Evolutionary conservation across 345 rosid species (phyloP), one percentile per base, ranked within the genome.

Genomic region (Sonneratia alba): DNA sequence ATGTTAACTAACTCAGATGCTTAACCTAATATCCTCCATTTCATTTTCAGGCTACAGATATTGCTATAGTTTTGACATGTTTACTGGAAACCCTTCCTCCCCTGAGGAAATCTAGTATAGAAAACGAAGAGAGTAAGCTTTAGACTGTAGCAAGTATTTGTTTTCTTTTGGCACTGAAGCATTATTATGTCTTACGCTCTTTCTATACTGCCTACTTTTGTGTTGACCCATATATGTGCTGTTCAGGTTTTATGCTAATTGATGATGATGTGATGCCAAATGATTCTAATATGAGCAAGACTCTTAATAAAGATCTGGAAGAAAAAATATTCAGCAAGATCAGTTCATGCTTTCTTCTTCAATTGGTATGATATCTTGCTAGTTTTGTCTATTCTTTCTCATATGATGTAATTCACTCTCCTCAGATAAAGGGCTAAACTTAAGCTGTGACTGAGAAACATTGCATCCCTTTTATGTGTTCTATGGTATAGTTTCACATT

Each of bases 311-410:
- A 74, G 82, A 83, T 80, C 78, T 96, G 83, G 87, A 87, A 75
- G 80, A 76, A 73, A 94, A 89, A 83, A 92, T 96, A 77, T 81
- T 73, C 64, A 85, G 83, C 83, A 92, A 93, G 68, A 83, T 96
- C 71, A 88, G 87, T 77, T 84, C 99, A 42, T 87, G 88, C 68
- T 96, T 96, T 80, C 92, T 96, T 73, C 79, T 88, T 82, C 99
- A 92, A 81, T 82, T 96, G 94, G 99, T 96, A 86, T 74, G 82
- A 66, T 76, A 69, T 71, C 66, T 53, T 74, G 65, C 66, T 72
- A 32, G 71, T 48, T 43, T 62, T 65, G 66, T 67, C 22, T 77
- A 14, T 65, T 61, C 72, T 62, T 74, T 73, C 43, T 47, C 61
- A 66, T 62, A 70, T 68, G 36, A 40, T 21, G 13, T 21, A 67